Base-by-base conservation (phyloP, 108 stramenopile genomes). In the Stephanodiscus minutulus region DNA sequence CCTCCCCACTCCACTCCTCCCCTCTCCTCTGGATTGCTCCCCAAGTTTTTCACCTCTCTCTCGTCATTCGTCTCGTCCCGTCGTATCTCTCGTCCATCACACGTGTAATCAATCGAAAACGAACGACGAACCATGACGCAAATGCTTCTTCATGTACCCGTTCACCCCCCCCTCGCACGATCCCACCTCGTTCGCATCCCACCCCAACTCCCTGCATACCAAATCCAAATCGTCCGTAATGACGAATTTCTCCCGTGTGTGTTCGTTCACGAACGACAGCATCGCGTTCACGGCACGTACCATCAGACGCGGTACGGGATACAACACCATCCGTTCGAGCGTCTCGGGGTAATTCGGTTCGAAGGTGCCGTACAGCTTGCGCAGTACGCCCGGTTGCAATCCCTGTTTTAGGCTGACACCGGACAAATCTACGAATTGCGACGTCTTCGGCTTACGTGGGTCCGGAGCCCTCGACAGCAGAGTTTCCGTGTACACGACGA, bases 311-410 rank as follows among this genome's bases (percentile, higher is more conserved):
- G 89, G 87, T 7, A 93, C 89, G 8, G 92, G 92, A 68, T 85
- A 91, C 85, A 93, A 83, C 3, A 93, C 88, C 92, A 93, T 88
- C 62, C 87, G 86, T 52, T 61, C 48, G 18, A 91, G 61, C 8
- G 88, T 90, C 56, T 92, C 91, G 46, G 91, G 91, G 64, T 93
- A 90, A 61, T 71, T 93, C 10, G 92, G 87, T 64, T 93, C 92
- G 62, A 93, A 93, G 0, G 87, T 64, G 5, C 74, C 68, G 74
- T 93, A 91, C 27, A 93, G 77, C 61, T 88, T 85, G 46, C 85
- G 85, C 50, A 93, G 61, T 17, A 83, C 44, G 25, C 85, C 85
- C 7, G 81, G 84, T n/a, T 86, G 81, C 43, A 93, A 78, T 1
- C 92, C 92, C 52, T 63, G 71, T 20, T 83, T 88, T 7, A 93